Base-by-base conservation (phyloP, 2,329 filamentous ascomycete species). In the Botrytis galanthina region DNA sequence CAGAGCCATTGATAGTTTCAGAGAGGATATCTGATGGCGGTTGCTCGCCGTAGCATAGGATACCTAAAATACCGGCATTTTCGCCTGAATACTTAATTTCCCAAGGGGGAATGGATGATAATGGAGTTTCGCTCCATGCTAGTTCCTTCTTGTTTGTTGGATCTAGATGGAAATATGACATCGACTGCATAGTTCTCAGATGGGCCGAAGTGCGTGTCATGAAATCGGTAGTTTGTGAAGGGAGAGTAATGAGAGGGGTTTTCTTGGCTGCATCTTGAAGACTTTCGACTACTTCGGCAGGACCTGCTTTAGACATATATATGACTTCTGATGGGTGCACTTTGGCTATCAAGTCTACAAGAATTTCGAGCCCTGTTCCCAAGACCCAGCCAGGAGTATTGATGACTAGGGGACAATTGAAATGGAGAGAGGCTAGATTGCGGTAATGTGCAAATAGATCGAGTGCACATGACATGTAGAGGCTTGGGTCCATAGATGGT, bases 331-430 rank as follows among this genome's bases (percentile, higher is more conserved):
- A 87, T 1, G 91, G 88, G 39, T 84, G 84, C 10, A 90, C 81
- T 26, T 82, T 83, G 7, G 81, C 76, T 48, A 92, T 85, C 7
- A 94, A 81, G 18, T 88, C 85, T 9, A 85, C 83, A 0, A 95
- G 82, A 0, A 93, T 83, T 76, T 91, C 88, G 0, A 93, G 84
- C 0, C 92, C 92, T 0, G 91, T 90, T 0, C 91, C 91, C 74
- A 91, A 87, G 37, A 93, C 87, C 90, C 92, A 94, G 4, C 92
- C 91, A 1, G 92, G 89, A 0, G 91, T 92, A 79, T 95, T 95
- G 78, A 95, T 85, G 10, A 95, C 81, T 0, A 95, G 82, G 0
- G 92, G 89, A 20, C 82, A 84, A 14, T 83, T 82, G 0, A 84
- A 80, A 8, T 86, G 78, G 8, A 79, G 80, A 10, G 80, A 79